phyloP scores from a whole-genome alignment of 2,329 filamentous ascomycete genomes.

The Botryosphaeria dothidea region DNA sequence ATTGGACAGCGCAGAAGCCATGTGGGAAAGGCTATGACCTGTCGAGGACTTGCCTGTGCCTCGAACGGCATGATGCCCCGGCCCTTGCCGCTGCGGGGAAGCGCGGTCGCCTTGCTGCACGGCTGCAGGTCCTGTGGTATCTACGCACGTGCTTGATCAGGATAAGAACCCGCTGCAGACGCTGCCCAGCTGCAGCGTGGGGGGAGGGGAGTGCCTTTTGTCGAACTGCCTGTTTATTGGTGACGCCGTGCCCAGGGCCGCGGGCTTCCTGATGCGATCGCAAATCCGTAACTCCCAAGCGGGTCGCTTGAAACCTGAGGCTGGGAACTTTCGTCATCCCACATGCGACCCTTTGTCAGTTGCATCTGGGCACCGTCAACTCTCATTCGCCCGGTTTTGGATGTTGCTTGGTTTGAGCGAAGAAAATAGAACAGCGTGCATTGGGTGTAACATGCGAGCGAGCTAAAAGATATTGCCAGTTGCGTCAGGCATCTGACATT shows the following conservation, averaged over 20 bases:
- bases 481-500: background rate
- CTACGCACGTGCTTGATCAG: background rate
- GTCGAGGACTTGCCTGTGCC: background rate
- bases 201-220: background rate
- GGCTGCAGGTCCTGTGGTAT: background rate
- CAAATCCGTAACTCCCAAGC: background rate
- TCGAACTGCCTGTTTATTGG: background rate
- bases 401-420: background rate
- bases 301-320: background rate
- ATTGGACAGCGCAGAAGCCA: background rate
- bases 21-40: background rate
- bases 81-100: constrained; percentile 12
- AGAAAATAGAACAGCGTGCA: background rate
- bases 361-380: background rate
- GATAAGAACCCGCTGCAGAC: background rate
- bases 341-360: background rate
- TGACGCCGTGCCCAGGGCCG: background rate
- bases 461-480: background rate
- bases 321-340: background rate
- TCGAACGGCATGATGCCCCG: background rate
- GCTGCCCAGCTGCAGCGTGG: background rate
- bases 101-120: background rate
- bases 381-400: background rate
- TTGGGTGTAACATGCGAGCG: background rate
- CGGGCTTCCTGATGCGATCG: background rate